Evolutionary conservation across 345 rosid genomes (phyloP).

Genomic region (Moringa oleifera): DNA sequence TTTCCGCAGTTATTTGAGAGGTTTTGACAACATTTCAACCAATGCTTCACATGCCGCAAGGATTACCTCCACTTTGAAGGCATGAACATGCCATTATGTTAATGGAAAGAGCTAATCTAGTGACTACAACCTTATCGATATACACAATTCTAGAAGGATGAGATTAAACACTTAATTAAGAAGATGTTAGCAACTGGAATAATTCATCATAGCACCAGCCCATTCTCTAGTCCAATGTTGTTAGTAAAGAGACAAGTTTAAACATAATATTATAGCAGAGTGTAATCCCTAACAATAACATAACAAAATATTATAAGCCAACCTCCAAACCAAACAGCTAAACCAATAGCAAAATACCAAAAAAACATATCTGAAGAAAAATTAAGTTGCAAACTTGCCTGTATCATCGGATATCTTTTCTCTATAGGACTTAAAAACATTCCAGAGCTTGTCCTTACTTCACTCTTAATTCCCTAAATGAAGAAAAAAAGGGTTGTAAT

Average conservation of each 20-base stretch:
- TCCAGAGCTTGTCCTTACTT: conserved; percentile 95
- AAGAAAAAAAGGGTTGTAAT: conserved; percentile 8
- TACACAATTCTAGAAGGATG: too few relatives aligned
- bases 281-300: neutral
- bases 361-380: neutral
- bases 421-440: conserved; percentile 78
- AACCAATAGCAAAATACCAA: neutral
- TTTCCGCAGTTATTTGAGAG: too few relatives aligned
- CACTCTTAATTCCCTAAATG: conserved; percentile 74
- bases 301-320: neutral
- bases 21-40: too few relatives aligned
- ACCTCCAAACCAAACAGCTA: neutral
- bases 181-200: too few relatives aligned
- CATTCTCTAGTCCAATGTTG: too few relatives aligned
- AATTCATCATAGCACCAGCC: too few relatives aligned
- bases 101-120: too few relatives aligned
- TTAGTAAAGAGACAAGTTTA: neutral
- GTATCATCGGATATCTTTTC: conserved; percentile 71
- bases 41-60: too few relatives aligned
- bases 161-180: too few relatives aligned
- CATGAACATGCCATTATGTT: too few relatives aligned
- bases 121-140: too few relatives aligned
- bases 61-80: too few relatives aligned
- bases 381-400: conserved; percentile 35
- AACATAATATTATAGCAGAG: neutral